A percentile compares a stretch with the other conserved stretches of the same genome.
Conservation (phyloP, 192 early-diverging fungal species). For the Chytriomyces sp. region DNA sequence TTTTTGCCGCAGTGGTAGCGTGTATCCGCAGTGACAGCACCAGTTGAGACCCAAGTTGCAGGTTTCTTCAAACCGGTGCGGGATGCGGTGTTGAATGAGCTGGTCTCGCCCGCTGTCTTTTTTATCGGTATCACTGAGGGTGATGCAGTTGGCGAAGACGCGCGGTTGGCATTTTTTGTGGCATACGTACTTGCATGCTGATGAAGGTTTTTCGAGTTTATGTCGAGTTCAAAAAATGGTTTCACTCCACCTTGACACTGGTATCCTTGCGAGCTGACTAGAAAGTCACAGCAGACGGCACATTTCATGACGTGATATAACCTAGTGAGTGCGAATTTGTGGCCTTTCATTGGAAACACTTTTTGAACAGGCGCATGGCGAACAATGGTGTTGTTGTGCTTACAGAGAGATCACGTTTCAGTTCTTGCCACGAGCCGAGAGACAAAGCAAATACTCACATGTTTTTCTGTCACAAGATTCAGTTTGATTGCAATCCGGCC, state of each 20-base stretch:
- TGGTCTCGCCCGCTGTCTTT: slow-evolving; percentile 37
- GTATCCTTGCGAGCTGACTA: slow-evolving; percentile 85
- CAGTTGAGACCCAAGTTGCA: slow-evolving; percentile 85
- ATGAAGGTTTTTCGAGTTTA: neutral
- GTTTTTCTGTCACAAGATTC: slow-evolving; percentile 65
- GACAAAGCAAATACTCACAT: no score
- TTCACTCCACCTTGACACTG: slow-evolving; percentile 83
- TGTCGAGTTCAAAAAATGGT: no score
- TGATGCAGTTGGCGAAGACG: slow-evolving; percentile 90
- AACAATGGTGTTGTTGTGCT: slow-evolving; percentile 38
- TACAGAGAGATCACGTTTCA: slow-evolving; percentile 1
- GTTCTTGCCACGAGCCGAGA: no score
- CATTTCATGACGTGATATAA: slow-evolving; percentile 99
- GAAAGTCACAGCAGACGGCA: slow-evolving; percentile 91
- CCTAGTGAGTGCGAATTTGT: slow-evolving; percentile 86
- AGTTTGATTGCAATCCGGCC: slow-evolving; percentile 86
- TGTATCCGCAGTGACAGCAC: slow-evolving; percentile 97
- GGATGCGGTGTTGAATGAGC: slow-evolving; percentile 80
- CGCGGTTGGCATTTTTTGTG: slow-evolving; percentile 87
- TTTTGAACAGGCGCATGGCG: slow-evolving; percentile 77
- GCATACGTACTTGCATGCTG: slow-evolving; percentile 88
- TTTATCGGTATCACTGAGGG: slow-evolving; percentile 60
- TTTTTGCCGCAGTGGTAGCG: slow-evolving; percentile 83
- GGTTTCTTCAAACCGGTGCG: slow-evolving; percentile 85
- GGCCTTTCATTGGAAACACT: slow-evolving; percentile 86